These are phyloP conservation scores for Alternaria conjuncta DNA, from an alignment of 2,329 filamentous ascomycete genomes.

Conservation along the genomic window DNA sequence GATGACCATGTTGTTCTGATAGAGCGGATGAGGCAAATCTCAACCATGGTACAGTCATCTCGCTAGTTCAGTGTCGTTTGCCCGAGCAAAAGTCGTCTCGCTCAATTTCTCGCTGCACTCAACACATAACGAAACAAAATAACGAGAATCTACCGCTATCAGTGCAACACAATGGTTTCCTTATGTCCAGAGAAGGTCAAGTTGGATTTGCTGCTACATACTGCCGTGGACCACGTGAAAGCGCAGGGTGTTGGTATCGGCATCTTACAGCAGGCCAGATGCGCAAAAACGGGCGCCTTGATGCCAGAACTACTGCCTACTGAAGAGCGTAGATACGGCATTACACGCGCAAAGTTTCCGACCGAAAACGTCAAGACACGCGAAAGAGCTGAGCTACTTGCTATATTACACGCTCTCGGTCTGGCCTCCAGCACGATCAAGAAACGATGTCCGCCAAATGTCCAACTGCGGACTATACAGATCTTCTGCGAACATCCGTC, in stretches of 20 bases:
- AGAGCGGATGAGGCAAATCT: background rate
- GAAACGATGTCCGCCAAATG: background rate
- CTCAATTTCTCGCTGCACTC: background rate
- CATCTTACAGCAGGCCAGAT: background rate
- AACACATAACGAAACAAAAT: background rate
- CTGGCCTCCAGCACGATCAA: background rate
- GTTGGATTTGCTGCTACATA: background rate
- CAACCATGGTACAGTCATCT: background rate
- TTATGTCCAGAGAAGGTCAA: background rate
- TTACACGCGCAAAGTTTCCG: background rate
- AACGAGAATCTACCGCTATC: background rate
- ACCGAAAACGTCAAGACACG: background rate
- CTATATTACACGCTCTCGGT: background rate
- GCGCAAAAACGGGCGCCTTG: background rate
- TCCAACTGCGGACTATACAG: background rate
- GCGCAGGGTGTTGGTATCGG: background rate
- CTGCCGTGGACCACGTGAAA: background rate
- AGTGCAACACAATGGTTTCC: background rate
- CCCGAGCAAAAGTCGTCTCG: background rate
- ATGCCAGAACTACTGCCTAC: background rate
- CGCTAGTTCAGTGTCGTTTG: background rate
- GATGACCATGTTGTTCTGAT: fast-evolving
- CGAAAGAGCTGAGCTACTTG: background rate
- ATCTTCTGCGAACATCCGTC: background rate
- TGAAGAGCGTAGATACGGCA: background rate